Base-by-base conservation (phyloP, 2,329 filamentous ascomycete species). In the Akanthomyces lecanii region DNA sequence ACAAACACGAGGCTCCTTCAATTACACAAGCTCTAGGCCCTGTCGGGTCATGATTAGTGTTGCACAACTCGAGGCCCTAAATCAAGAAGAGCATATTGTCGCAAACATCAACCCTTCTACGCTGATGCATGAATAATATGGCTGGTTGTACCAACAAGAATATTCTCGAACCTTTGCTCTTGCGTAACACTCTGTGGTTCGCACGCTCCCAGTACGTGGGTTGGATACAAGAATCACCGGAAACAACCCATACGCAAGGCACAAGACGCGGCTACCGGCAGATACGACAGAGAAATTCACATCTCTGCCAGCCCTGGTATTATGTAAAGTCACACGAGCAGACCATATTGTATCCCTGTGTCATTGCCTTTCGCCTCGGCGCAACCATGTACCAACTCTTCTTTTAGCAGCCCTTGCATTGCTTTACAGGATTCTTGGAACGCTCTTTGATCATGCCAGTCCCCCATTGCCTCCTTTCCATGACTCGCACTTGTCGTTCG, bases 261-360 rank as follows among this genome's bases (percentile, higher is more conserved):
- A 33, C 50, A 42, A 25, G 28, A 44, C 33, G 25, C 48, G 58
- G 58, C 50, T 36, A 30, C 48, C 25, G n/a, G 48, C 58, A 61
- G 58, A 61, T 53, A 61, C 58, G 58, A 53, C 11, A 42, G n/a
- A 14, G 21, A 28, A 51, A 7, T 3, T n/a, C 54, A 33, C 30
- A 14, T 52, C 40, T 40, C 38, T 53, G 18, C 40, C 23, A 45
- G 47, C 48, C 11, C 11, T 53, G 25, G 58, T 38, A 42, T 42
- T 25, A 16, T 16, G 30, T n/a, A 14, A n/a, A 38, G 44, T 59
- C 56, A 28, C 47, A 42, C 33, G 47, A 18, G 14, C 25, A 33
- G 7, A 10, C 12, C 14, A 8, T 25, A 33, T 38, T 45, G 33
- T 47, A 5, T n/a, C 25, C 23, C 18, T 16, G 6, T 12, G 18